Percentiles rank a stretch among this genome's conserved stretches.
Conservation (phyloP, 805 yeast species). For the Candida schatavii region DNA sequence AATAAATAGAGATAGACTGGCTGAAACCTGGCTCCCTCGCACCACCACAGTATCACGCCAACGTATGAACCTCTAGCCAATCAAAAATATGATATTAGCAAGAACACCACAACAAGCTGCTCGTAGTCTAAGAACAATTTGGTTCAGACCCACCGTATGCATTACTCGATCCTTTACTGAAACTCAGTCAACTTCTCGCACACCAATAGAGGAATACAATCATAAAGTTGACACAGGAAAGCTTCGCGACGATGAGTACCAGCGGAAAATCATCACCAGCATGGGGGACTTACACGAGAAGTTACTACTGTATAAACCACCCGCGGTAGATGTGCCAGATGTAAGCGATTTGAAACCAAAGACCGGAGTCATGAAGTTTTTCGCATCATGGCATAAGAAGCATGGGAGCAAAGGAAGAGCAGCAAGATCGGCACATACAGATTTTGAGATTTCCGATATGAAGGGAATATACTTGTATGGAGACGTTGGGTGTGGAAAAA, state of each 20-base stretch:
- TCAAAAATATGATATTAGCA: neutral
- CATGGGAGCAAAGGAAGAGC: constrained; percentile 5
- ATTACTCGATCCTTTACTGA: too few relatives aligned
- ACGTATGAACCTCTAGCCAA: neutral
- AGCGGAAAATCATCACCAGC: constrained; percentile 65
- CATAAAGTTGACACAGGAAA: constrained; percentile 45
- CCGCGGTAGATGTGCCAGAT: constrained; percentile 52
- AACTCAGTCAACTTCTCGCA: too few relatives aligned
- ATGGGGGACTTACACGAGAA: constrained; percentile 58
- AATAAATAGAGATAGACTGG: neutral
- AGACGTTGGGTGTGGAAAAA: constrained; percentile 98
- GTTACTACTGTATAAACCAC: constrained; percentile 59
- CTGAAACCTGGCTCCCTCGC: neutral
- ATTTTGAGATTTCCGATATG: constrained; percentile 31
- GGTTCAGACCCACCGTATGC: too few relatives aligned
- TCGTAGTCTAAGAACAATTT: neutral
- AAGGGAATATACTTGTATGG: constrained; percentile 94
- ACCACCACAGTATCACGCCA: neutral
- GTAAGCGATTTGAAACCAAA: constrained; percentile 51
- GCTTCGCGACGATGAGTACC: constrained; percentile 74
- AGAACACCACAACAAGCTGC: neutral
- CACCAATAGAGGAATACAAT: constrained; percentile 55
- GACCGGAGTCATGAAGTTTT: constrained; percentile 39
- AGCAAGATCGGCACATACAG: constrained; percentile 7
- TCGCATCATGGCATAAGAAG: constrained; percentile 15